Base-by-base conservation (phyloP, 441 rosid genomes). In the Erodium texanum region DNA sequence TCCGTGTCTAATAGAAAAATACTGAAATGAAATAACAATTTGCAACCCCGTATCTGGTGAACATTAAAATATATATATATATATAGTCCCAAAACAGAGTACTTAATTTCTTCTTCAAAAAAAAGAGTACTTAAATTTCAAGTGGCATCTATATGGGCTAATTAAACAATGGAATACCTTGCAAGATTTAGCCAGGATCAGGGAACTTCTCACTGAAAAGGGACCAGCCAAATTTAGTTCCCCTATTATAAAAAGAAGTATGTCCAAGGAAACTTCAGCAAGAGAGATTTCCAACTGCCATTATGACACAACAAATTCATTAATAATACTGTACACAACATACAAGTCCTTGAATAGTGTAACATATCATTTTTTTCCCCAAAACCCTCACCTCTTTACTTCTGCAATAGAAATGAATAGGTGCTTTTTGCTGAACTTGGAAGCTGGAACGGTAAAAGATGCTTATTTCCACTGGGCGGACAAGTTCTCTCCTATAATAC, bases 161-260 rank as follows among this genome's bases (percentile, higher is more conserved):
- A 71, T 70, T 66, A n/a, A 36, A 65, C 50, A 67, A 74, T 69
- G 32, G 72, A 70, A 65, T 27, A 89, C 95, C 99, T 89, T 91
- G 92, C 97, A 89, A 75, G 86, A 84, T 72, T 89, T 89, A 73
- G 96, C 81, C 74, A 89, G 78, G 77, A 89, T 83, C 69, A 52
- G 71, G 66, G 95, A 74, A 74, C 84, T 86, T 78, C 83, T 87
- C 73, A 88, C 81, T 56, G 93, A 74, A 80, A 84, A 91, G 24
- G 99, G 99, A 78, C 99, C 99, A 69, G 97, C 96, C 82, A 91
- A 74, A 72, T 87, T 80, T 77, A 94, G 76, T 78, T 87, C 79
- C 71, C 96, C 99, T 64, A 88, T 69, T 68, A 82, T 78, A 76
- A 87, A 89, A 70, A 94, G 91, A 79, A 89, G 87, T 72, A 89